A percentile compares a stretch with the other conserved stretches of the same genome.
phyloP scores from a whole-genome alignment of 2,329 filamentous ascomycete species.

The Grosmannia serpens region DNA sequence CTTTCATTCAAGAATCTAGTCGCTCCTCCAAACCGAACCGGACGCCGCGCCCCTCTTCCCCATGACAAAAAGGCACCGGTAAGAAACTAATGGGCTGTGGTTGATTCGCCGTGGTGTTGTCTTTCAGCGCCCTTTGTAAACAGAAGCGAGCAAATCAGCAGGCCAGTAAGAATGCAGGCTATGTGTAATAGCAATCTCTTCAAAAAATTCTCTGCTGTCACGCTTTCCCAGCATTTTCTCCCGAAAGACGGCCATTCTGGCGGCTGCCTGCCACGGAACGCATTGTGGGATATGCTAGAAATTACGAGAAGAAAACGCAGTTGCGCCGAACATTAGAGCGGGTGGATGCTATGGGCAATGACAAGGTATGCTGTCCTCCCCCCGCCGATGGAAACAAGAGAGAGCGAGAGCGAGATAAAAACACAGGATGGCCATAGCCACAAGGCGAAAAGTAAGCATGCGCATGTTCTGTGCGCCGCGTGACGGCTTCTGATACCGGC shows the following conservation, averaged over 20 bases:
- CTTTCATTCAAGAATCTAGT: too few relatives aligned
- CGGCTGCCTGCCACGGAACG: not conserved
- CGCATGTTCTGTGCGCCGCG: constrained; percentile 5
- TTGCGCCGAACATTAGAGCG: not conserved
- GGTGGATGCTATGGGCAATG: not conserved
- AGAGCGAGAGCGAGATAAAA: not conserved
- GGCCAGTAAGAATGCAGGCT: too few relatives aligned
- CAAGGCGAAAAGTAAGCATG: not conserved
- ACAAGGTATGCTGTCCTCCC: too few relatives aligned
- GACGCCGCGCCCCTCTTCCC: not conserved
- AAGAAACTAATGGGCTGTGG: not conserved
- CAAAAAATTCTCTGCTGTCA: too few relatives aligned
- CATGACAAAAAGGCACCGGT: not conserved
- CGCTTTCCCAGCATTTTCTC: not conserved
- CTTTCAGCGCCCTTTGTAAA: not conserved
- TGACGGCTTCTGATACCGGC: constrained; percentile 9
- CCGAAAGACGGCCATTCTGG: not conserved
- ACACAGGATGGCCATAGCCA: not conserved
- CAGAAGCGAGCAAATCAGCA: too few relatives aligned
- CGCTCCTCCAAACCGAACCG: too few relatives aligned
- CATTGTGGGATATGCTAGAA: not conserved
- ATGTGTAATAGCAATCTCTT: too few relatives aligned
- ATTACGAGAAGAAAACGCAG: not conserved
- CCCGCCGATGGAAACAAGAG: not conserved
- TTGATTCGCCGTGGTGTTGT: not conserved